Evolutionary conservation across 2,329 filamentous ascomycete genomes (phyloP).

Genomic region (Colletotrichum simmondsii): DNA sequence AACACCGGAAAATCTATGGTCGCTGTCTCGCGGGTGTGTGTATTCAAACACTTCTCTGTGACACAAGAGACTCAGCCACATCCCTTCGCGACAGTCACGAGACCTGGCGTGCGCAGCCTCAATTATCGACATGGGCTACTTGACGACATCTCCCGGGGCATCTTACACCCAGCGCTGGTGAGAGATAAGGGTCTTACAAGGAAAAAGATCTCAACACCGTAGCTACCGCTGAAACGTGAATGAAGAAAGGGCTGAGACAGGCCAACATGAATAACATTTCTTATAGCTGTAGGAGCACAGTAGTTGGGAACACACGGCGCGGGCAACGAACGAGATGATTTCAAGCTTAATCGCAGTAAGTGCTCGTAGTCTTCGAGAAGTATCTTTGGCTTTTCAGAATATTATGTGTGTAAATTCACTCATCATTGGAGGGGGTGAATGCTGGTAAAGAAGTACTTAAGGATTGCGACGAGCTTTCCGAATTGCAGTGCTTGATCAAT

Average conservation of each 20-base stretch:
- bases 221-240: neutral
- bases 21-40: neutral
- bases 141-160: neutral
- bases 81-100: no score
- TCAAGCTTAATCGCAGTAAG: constrained; percentile 61
- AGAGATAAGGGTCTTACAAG: neutral
- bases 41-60: neutral
- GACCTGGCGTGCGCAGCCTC: constrained; percentile 25
- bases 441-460: constrained; percentile 32
- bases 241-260: neutral
- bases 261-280: neutral
- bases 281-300: neutral
- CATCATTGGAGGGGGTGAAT: neutral
- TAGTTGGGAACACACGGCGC: neutral
- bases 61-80: no score
- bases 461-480: constrained; percentile 70
- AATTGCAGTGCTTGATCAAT: constrained; percentile 70
- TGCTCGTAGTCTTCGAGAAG: constrained; percentile 72
- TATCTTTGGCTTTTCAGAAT: constrained; percentile 53
- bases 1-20: neutral
- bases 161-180: neutral
- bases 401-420: constrained; percentile 52
- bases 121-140: neutral
- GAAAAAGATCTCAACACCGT: neutral
- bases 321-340: constrained; percentile 9